phyloP scores from a whole-genome alignment of 768 basidiomycete genomes.

The Panaeolus papilionaceus region DNA sequence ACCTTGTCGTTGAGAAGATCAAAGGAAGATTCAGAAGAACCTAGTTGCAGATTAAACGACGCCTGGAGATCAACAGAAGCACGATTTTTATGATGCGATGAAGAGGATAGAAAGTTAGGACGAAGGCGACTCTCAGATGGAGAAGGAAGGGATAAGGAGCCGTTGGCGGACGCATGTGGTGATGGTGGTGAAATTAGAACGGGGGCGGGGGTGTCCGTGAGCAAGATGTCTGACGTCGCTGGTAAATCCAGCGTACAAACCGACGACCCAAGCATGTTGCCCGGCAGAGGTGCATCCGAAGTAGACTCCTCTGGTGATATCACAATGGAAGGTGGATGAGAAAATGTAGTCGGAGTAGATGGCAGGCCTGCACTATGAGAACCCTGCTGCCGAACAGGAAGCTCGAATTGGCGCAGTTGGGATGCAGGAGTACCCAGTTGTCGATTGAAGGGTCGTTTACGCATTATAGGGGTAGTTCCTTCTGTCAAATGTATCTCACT shows the following conservation, averaged over 20 bases:
- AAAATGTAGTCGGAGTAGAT: conserved; percentile 1
- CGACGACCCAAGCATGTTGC: conserved; percentile 30
- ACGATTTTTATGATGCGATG: conserved; percentile 37
- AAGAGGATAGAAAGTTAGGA: conserved; percentile 28
- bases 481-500: conserved; percentile 40
- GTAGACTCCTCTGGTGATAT: conserved; percentile 20
- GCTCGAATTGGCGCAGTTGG: conserved; percentile 24
- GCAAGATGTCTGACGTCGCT: conserved; percentile 27
- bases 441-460: conserved; percentile 37
- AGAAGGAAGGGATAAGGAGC: conserved; percentile 16
- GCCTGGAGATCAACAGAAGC: conserved; percentile 52
- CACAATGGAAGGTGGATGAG: conserved; percentile 21
- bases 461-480: conserved; percentile 42
- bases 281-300: background rate
- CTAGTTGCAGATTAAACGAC: conserved; percentile 54
- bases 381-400: background rate
- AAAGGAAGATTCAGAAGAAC: conserved; percentile 52
- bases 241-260: conserved; percentile 34
- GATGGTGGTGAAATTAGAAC: conserved; percentile 32
- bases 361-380: conserved; percentile 21
- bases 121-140: conserved; percentile 33
- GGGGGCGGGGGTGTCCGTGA: conserved; percentile 33
- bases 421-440: conserved; percentile 26
- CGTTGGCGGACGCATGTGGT: conserved; percentile 19
- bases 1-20: conserved; percentile 60